A percentile compares a stretch with the other conserved stretches of the same genome.
Evolutionary conservation across 495 filamentous ascomycete species (phyloP).

Genomic region (Patellaria atrata): DNA sequence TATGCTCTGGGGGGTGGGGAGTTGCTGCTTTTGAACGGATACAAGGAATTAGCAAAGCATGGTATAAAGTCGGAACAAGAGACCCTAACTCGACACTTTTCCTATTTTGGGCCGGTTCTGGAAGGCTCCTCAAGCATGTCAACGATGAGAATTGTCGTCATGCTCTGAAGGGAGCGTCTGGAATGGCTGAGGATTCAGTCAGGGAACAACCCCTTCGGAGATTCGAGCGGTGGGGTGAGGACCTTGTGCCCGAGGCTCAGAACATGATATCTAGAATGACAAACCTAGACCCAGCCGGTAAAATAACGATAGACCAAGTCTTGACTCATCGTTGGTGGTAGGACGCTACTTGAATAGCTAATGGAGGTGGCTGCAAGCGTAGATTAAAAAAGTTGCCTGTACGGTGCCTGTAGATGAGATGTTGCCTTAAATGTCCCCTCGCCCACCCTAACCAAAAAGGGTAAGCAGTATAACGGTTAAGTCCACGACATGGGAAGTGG

Average conservation of each 20-base stretch:
- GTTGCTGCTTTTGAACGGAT: conserved; percentile 21
- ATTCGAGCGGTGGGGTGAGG: conserved; percentile 21
- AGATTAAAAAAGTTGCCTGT: too few species aligned
- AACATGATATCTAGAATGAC: conserved; percentile 25
- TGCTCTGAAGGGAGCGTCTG: conserved; percentile 18
- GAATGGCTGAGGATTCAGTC: conserved; percentile 18
- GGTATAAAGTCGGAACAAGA: conserved; percentile 24
- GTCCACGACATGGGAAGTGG: too few species aligned
- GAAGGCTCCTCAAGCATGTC: conserved; percentile 24
- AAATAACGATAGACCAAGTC: conserved; percentile 25
- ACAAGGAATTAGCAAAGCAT: conserved; percentile 20
- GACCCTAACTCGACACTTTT: conserved; percentile 23
- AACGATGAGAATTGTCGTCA: conserved; percentile 19
- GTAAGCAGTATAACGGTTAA: too few species aligned
- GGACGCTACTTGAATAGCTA: conserved; percentile 14
- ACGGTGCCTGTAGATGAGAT: too few species aligned
- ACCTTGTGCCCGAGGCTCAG: conserved; percentile 14
- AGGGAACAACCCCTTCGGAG: conserved; percentile 17
- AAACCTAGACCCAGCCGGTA: conserved; percentile 22
- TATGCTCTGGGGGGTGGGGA: conserved; percentile 21
- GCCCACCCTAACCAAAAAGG: too few species aligned
- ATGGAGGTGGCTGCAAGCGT: conserved; percentile 8
- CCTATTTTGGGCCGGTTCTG: conserved; percentile 21
- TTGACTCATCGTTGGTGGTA: conserved; percentile 24
- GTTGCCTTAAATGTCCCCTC: too few species aligned